Evolutionary conservation across 768 basidiomycete genomes (phyloP), one percentile per base, ranked within the genome.

Genomic region (Pholiota molesta): DNA sequence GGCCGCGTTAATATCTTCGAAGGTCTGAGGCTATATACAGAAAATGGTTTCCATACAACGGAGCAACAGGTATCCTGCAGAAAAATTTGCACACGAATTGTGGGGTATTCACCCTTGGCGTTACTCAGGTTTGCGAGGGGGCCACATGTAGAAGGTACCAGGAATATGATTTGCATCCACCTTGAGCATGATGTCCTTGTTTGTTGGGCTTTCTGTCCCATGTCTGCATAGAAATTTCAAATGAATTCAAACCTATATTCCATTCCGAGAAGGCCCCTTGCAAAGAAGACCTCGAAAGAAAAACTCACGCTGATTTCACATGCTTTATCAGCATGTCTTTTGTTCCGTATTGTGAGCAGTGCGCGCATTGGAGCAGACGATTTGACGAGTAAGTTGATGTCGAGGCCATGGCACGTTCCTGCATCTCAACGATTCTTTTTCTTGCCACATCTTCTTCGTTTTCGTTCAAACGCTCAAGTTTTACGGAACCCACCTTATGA

Each of bases 101-200:
- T 29, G 29, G 29, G 3, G 29, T 29, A 29, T 29, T 29, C 29
- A 29, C 29, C 6, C 29, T 29, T 29, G 29, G 29, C 6, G 29
- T 29, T 29, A 3, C 29, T 29, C 6, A 3, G 29, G 29, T 10
- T 44, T n/a, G 17, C 44, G 56, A 28, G 56, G 56, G 4, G 56
- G 56, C 56, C 56, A 57, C 28, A 49, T 14, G 44, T 57, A 47
- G 33, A 45, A 57, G 17, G 44, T 33, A 35, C 17, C 10, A 39
- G 56, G n/a, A 9, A 31, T 33, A 47, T 47, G 42, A 16, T 45
- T 19, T 45, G 10, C 29, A 6, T 44, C 42, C 7, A 44, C 10
- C 5, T 19, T n/a, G 19, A 28, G 56, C 2, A 57, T 58, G 11
- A 51, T 2, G 19, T 51, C 57, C 14, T 49, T 19, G 1, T 8